Conservation (phyloP, 2,329 filamentous ascomycete species). For the Colletotrichum musicola region DNA sequence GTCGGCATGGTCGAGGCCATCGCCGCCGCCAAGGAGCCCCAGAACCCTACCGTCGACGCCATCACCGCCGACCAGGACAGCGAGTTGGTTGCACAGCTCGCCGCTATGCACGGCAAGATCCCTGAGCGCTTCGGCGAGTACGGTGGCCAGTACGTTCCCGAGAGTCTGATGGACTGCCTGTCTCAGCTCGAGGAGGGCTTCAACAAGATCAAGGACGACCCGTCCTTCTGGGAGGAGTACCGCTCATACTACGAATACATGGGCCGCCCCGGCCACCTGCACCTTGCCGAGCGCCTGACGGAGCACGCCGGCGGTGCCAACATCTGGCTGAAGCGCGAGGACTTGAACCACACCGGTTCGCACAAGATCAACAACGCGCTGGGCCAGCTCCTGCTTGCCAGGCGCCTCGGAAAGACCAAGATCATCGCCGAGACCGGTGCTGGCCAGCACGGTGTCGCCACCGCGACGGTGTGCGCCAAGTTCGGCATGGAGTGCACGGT, state of each 20-base stretch:
- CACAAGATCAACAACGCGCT: conserved; percentile 99
- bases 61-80: conserved; percentile 67
- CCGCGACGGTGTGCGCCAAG: conserved; percentile 96
- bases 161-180: conserved; percentile 97
- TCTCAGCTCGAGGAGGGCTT: conserved; percentile 92
- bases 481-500: conserved; percentile 98
- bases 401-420: conserved; percentile 89
- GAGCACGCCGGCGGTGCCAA: conserved; percentile 91
- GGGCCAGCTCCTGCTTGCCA: conserved; percentile 89
- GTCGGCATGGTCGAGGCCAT: conserved; percentile 79
- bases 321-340: conserved; percentile 98
- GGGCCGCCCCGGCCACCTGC: conserved; percentile 91
- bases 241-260: conserved; percentile 97
- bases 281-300: conserved; percentile 89
- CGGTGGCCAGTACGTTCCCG: conserved; percentile 96
- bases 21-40: conserved; percentile 69
- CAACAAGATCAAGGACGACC: conserved; percentile 86
- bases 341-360: conserved; percentile 96
- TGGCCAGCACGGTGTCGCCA: conserved; percentile 97
- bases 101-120: conserved; percentile 83
- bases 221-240: conserved; percentile 97
- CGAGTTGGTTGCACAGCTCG: conserved; percentile 84
- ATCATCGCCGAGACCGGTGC: conserved; percentile 99
- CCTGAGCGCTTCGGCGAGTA: conserved; percentile 94
- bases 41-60: conserved; percentile 76